These are phyloP conservation scores for Plenodomus lindquistii DNA, from an alignment of 2,329 filamentous ascomycete genomes.

Conservation along the genomic window DNA sequence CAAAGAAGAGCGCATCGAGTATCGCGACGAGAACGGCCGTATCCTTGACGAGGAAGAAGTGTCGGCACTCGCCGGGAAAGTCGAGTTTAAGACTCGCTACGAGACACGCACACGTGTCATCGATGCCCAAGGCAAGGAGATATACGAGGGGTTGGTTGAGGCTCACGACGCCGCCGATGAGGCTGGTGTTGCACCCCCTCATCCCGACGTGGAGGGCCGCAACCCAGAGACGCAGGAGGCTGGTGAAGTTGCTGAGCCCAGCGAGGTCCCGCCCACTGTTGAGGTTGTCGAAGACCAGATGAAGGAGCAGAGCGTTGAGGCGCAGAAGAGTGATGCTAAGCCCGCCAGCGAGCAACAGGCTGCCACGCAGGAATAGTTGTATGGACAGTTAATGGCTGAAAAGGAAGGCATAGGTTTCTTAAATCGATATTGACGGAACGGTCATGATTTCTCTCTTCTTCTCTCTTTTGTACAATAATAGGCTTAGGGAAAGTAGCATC, in stretches of 20 bases:
- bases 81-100: slow-evolving; percentile 93
- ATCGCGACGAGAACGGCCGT: slow-evolving; percentile 92
- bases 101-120: slow-evolving; percentile 90
- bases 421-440: background rate
- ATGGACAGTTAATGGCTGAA: background rate
- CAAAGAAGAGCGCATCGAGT: slow-evolving; percentile 85
- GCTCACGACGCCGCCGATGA: slow-evolving; percentile 36
- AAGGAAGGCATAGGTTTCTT: background rate
- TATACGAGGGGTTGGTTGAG: slow-evolving; percentile 55
- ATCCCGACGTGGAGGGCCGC: slow-evolving; percentile 60
- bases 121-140: slow-evolving; percentile 77
- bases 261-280: slow-evolving; percentile 47
- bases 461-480: slow-evolving; percentile 17
- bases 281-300: slow-evolving; percentile 46
- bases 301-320: slow-evolving; percentile 51
- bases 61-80: slow-evolving; percentile 82
- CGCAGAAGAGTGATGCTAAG: slow-evolving; percentile 38
- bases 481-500: slow-evolving; percentile 7
- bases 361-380: slow-evolving; percentile 35
- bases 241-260: slow-evolving; percentile 45
- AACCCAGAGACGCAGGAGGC: slow-evolving; percentile 60
- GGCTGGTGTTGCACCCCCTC: slow-evolving; percentile 53
- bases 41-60: slow-evolving; percentile 83
- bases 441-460: slow-evolving; percentile 1
- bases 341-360: slow-evolving; percentile 46